Evolutionary conservation across 805 yeast genomes (phyloP).

Genomic region (Blastobotrys mokoenaii): DNA sequence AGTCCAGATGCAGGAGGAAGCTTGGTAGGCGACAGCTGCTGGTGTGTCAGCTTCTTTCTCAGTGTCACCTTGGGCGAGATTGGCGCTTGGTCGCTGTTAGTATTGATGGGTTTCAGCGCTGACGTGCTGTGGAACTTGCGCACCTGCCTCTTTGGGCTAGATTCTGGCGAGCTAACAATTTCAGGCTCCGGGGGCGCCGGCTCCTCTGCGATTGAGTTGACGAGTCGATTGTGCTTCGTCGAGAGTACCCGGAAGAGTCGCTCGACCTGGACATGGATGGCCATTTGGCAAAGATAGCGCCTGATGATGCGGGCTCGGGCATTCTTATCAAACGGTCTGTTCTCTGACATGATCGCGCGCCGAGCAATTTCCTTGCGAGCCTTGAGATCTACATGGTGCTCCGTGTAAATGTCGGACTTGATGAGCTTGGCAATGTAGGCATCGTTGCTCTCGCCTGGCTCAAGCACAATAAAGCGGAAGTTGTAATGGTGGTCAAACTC

Average conservation of each 20-base stretch:
- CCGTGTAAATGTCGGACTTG: slow-evolving; percentile 45
- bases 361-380: slow-evolving; percentile 35
- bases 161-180: too few species aligned
- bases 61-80: too few species aligned
- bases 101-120: too few species aligned
- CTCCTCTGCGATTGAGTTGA: too few species aligned
- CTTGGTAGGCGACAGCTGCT: too few species aligned
- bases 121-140: too few species aligned
- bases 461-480: slow-evolving; percentile 32
- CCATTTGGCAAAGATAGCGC: slow-evolving; percentile 42
- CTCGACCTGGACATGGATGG: slow-evolving; percentile 57
- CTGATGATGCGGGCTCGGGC: slow-evolving; percentile 40
- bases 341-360: slow-evolving; percentile 22
- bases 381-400: slow-evolving; percentile 39
- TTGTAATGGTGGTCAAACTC: slow-evolving; percentile 18
- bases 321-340: slow-evolving; percentile 23
- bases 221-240: too few species aligned
- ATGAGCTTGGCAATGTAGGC: slow-evolving; percentile 40
- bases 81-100: not conserved
- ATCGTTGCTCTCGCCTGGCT: slow-evolving; percentile 35
- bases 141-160: too few species aligned
- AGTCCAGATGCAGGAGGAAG: too few species aligned
- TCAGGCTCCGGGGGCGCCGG: too few species aligned
- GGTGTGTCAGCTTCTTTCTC: too few species aligned
- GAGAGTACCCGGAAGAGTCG: slow-evolving; percentile 42